Conservation (phyloP, 805 yeast genomes). For the Candida nitratophila region DNA sequence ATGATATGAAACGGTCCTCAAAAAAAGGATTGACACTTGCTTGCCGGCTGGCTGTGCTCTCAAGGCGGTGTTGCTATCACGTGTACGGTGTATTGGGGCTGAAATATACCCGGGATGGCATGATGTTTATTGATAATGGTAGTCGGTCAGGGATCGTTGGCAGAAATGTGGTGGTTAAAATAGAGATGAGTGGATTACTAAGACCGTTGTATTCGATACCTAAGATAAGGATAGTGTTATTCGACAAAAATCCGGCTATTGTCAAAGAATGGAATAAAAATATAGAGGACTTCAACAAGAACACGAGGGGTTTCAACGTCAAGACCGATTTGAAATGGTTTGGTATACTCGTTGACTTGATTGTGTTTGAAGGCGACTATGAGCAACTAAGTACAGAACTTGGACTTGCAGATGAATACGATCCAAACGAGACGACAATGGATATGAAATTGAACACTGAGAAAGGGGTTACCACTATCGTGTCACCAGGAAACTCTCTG, state of each 20-base stretch:
- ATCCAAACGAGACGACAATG: neutral
- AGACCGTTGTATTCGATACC: neutral
- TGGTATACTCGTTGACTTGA: slow-evolving; percentile 12
- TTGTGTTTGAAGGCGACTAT: slow-evolving; percentile 14
- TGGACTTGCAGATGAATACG: neutral
- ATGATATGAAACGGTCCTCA: too few relatives aligned
- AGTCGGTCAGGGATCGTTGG: too few relatives aligned
- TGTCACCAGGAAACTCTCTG: slow-evolving; percentile 46
- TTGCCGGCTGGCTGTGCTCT: too few relatives aligned
- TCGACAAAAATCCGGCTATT: slow-evolving; percentile 14
- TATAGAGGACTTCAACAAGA: slow-evolving; percentile 7
- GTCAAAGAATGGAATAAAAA: slow-evolving; percentile 15
- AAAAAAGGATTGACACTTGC: too few relatives aligned
- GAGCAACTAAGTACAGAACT: neutral
- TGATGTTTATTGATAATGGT: too few relatives aligned
- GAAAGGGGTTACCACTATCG: slow-evolving; percentile 24
- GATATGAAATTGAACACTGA: neutral
- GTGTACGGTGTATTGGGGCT: too few relatives aligned
- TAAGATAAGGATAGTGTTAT: slow-evolving; percentile 12
- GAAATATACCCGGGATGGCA: too few relatives aligned
- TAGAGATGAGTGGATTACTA: neutral
- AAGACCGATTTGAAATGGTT: slow-evolving; percentile 10
- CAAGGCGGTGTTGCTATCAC: too few relatives aligned
- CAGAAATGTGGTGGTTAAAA: too few relatives aligned
- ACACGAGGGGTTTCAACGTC: slow-evolving; percentile 1